Percentiles rank a stretch among this genome's conserved stretches.
Evolutionary conservation across 192 early-diverging fungal species (phyloP).

Genomic region (Entrophospora sp.): DNA sequence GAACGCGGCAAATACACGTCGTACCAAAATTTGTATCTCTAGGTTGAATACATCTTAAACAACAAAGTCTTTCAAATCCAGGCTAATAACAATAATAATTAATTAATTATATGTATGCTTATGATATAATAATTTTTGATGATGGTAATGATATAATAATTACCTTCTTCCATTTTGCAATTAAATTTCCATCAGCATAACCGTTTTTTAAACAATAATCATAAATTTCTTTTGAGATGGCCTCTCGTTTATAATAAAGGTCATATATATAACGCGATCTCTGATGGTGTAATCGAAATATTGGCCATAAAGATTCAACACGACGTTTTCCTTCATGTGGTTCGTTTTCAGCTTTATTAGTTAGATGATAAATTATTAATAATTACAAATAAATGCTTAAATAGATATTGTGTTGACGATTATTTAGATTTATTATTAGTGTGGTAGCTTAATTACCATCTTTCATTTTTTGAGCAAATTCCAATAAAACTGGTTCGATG

Average conservation of each 20-base stretch:
- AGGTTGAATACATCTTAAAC: constrained; percentile 92
- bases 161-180: constrained; percentile 98
- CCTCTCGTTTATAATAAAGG: constrained; percentile 89
- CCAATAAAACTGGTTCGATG: constrained; percentile 85
- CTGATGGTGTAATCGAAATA: constrained; percentile 96
- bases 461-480: constrained; percentile 90
- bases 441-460: no score
- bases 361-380: no score
- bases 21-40: constrained; percentile 97
- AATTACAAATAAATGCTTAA: no score
- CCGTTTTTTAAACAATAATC: constrained; percentile 87
- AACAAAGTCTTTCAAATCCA: constrained; percentile 97
- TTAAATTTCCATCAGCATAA: constrained; percentile 85
- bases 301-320: constrained; percentile 85
- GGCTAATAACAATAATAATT: constrained; percentile 33
- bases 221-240: constrained; percentile 87
- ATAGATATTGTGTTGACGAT: no score
- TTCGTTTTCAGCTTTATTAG: constrained; percentile 83
- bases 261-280: constrained; percentile 95
- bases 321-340: constrained; percentile 88
- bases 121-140: background rate
- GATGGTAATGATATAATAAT: background rate
- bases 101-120: background rate
- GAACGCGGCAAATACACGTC: constrained; percentile 94
- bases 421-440: no score